Evolutionary conservation across 352 stramenopile genomes (phyloP).

Genomic region (Pythium phragmitis): DNA sequence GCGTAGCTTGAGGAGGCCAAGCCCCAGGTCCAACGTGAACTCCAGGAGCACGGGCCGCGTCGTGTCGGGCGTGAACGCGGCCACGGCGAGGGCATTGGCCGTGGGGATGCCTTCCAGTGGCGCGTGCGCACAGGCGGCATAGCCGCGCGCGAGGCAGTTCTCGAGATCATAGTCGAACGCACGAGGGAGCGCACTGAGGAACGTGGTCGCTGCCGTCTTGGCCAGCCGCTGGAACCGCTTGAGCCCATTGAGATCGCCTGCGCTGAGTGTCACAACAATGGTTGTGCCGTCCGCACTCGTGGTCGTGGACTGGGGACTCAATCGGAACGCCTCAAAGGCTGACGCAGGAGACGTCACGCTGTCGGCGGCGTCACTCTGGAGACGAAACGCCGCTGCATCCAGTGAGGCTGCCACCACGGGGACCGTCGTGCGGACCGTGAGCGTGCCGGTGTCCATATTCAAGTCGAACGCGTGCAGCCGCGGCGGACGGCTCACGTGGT

Average conservation of each 20-base stretch:
- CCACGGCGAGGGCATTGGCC: constrained; percentile 30
- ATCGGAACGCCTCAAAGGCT: constrained; percentile 10
- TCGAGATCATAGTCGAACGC: constrained; percentile 54
- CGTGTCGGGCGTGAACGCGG: constrained; percentile 45
- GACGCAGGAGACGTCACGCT: background rate
- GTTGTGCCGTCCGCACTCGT: constrained; percentile 37
- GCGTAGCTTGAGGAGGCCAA: constrained; percentile 54
- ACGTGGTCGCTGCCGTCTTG: constrained; percentile 30
- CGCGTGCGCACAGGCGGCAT: constrained; percentile 32
- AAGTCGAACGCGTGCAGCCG: constrained; percentile 47
- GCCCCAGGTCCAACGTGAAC: constrained; percentile 58
- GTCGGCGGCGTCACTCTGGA: constrained; percentile 36
- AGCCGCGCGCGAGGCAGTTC: constrained; percentile 36
- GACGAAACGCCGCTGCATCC: constrained; percentile 40
- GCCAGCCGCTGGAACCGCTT: constrained; percentile 37
- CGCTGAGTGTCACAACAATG: constrained; percentile 44
- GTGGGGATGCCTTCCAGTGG: constrained; percentile 22
- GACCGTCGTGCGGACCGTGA: constrained; percentile 38
- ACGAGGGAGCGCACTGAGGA: constrained; percentile 31
- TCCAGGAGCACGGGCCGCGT: constrained; percentile 43
- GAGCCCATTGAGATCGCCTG: constrained; percentile 46
- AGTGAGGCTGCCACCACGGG: constrained; percentile 43
- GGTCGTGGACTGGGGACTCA: constrained; percentile 35
- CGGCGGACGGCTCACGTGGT: constrained; percentile 34
- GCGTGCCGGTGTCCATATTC: constrained; percentile 40